These are phyloP conservation scores for Diospyros lotus DNA, from an alignment of 148 eudicot genomes.

Conservation along the genomic window DNA sequence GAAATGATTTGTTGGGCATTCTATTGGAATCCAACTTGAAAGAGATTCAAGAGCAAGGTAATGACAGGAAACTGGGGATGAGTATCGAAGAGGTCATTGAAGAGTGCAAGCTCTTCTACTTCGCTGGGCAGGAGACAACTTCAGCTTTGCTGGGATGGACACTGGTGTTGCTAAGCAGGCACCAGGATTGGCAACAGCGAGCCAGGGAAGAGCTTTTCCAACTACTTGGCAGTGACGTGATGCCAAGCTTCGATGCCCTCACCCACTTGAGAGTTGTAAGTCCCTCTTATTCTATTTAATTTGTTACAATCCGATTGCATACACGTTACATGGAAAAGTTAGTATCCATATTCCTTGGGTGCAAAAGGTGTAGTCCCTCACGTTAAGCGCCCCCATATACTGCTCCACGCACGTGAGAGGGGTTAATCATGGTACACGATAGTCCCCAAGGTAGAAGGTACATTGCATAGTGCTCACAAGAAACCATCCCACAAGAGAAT, in stretches of 20 bases:
- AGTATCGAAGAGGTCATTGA: not conserved
- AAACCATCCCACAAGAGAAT: too few species aligned
- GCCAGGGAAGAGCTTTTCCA: not conserved
- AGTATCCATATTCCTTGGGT: too few species aligned
- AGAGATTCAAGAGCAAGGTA: not conserved
- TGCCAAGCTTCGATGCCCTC: not conserved
- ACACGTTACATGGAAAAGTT: too few species aligned
- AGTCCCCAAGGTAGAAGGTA: too few species aligned
- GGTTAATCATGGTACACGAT: too few species aligned
- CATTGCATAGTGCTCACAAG: too few species aligned
- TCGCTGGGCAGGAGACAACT: not conserved
- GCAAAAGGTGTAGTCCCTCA: too few species aligned
- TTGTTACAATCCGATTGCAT: too few species aligned
- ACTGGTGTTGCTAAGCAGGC: not conserved
- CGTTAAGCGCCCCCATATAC: too few species aligned
- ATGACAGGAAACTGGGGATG: not conserved
- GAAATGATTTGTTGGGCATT: constrained; percentile 15
- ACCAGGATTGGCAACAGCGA: not conserved
- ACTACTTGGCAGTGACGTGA: not conserved
- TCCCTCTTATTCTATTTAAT: not conserved
- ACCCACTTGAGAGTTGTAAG: not conserved
- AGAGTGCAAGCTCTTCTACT: not conserved
- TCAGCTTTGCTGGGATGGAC: not conserved
- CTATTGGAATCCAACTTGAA: not conserved
- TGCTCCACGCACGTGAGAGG: too few species aligned